phyloP scores from a whole-genome alignment of 495 filamentous ascomycete species.

The Physcia stellaris region DNA sequence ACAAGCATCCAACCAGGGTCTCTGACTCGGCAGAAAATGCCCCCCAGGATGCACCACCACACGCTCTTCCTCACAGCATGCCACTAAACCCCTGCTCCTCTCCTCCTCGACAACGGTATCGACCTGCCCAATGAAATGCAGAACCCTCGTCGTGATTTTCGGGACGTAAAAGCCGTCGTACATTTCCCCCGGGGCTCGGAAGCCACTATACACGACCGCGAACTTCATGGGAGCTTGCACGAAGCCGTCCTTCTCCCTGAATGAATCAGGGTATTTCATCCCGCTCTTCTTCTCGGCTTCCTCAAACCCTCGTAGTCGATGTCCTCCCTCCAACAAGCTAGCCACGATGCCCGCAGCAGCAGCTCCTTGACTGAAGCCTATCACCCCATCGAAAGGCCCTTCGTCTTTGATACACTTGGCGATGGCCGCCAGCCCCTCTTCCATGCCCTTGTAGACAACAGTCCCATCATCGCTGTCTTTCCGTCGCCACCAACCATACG shows the following conservation, averaged over 20 bases:
- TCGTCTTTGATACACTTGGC: conserved; percentile 49
- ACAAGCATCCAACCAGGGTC: conserved; percentile 62
- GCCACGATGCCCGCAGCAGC: conserved; percentile 49
- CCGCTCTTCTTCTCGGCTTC: conserved; percentile 15
- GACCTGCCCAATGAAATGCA: conserved; percentile 72
- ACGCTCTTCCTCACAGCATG: conserved; percentile 46
- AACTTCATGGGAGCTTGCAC: conserved; percentile 56
- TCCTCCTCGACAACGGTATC: conserved; percentile 81
- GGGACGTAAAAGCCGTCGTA: conserved; percentile 67
- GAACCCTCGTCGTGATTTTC: conserved; percentile 55
- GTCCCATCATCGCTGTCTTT: too few species aligned
- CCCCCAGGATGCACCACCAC: conserved; percentile 82
- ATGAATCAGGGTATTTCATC: conserved; percentile 33
- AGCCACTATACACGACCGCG: conserved; percentile 66
- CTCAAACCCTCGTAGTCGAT: conserved; percentile 33
- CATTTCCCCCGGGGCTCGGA: conserved; percentile 42
- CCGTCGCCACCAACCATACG: conserved; percentile 70
- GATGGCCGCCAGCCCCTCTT: conserved; percentile 45
- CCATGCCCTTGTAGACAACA: conserved; percentile 51
- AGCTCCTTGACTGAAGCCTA: too few species aligned
- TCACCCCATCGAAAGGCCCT: too few species aligned
- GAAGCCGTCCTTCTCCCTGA: conserved; percentile 29
- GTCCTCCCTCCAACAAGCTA: conserved; percentile 50
- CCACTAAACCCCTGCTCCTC: conserved; percentile 48
- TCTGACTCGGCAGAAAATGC: conserved; percentile 75